Conservation (phyloP, 495 filamentous ascomycete species). For the Apiosordaria backusii region DNA sequence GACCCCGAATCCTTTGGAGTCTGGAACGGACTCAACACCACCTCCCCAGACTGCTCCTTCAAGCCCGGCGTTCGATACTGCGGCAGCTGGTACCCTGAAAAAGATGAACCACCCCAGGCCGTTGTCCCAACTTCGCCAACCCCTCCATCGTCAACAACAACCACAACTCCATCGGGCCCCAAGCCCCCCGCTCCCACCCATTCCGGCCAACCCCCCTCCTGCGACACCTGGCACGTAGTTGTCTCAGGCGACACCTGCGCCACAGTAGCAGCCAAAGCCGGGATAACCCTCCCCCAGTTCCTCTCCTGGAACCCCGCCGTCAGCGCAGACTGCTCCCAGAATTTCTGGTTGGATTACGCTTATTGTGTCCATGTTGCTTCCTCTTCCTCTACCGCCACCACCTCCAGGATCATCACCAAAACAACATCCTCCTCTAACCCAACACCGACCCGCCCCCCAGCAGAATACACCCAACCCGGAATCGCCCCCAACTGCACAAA, state of each 20-base stretch:
- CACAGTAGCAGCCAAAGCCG: neutral
- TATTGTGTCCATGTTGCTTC: conserved; percentile 24
- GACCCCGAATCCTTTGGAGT: too few species aligned
- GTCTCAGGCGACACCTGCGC: conserved; percentile 6
- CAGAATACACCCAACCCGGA: conserved; percentile 12
- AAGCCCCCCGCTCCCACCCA: conserved; percentile 19
- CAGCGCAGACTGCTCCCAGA: conserved; percentile 7
- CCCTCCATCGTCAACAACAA: too few species aligned
- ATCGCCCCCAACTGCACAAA: conserved; percentile 14
- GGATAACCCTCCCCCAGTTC: conserved; percentile 20
- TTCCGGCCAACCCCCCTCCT: conserved; percentile 20
- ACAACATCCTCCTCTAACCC: too few species aligned
- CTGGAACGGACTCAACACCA: too few species aligned
- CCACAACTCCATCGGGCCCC: too few species aligned
- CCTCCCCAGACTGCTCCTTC: too few species aligned
- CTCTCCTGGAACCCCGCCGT: conserved; percentile 23
- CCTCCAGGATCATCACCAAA: neutral
- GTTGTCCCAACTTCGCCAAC: too few species aligned
- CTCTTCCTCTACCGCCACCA: too few species aligned
- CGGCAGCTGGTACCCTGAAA: too few species aligned
- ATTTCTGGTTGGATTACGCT: conserved; percentile 20
- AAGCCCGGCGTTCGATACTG: too few species aligned
- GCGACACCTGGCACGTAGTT: conserved; percentile 23
- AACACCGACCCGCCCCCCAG: too few species aligned
- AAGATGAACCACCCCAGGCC: too few species aligned